Base-by-base conservation (phyloP, 768 basidiomycete species). In the Dentipellis fragilis region DNA sequence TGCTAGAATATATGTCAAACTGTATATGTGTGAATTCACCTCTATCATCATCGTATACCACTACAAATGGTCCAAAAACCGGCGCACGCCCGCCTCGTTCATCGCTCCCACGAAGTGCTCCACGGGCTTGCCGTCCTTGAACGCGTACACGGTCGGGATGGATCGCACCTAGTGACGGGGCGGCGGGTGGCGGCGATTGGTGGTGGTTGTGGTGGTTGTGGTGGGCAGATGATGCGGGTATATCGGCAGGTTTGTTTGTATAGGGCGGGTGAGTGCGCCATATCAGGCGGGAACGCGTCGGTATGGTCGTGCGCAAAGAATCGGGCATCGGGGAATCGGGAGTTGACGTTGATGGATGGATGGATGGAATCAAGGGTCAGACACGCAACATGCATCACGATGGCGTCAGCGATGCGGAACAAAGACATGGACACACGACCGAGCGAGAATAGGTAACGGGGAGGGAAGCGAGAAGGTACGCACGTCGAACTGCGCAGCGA, bases 121-220 rank as follows among this genome's bases (percentile, higher is more conserved):
- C n/a, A 84, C 71, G 1, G 69, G 71, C 59, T 79, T 63, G 16
- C 87, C 88, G 49, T 83, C 76, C 55, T 74, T 78, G 71, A 90
- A 90, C 3, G 87, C 89, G 56, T 87, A 71, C 34, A 92, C 87
- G 0, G 89, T 91, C 3, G 89, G 89, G n/a, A 92, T 68, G 14
- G 85, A 76, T n/a, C 74, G 69, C 57, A 91, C 73, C 89, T 92
- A 59, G 35, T 23, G 12, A 10, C 9, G 22, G 48, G 48, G 22
- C 47, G 17, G n/a, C n/a, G n/a, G n/a, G n/a, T n/a, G n/a, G 10
- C 10, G 10, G 39, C 39, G 39, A 10, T n/a, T n/a, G n/a, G n/a
- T n/a, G 10, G 39, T 40, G 39, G 39, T 10, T 40, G 10, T 40
- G 39, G 39, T 10, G n/a, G 39, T 10, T n/a, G n/a, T 40, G 39